phyloP scores from a whole-genome alignment of 176 grass and related monocot species.

The Juncus inflexus region DNA sequence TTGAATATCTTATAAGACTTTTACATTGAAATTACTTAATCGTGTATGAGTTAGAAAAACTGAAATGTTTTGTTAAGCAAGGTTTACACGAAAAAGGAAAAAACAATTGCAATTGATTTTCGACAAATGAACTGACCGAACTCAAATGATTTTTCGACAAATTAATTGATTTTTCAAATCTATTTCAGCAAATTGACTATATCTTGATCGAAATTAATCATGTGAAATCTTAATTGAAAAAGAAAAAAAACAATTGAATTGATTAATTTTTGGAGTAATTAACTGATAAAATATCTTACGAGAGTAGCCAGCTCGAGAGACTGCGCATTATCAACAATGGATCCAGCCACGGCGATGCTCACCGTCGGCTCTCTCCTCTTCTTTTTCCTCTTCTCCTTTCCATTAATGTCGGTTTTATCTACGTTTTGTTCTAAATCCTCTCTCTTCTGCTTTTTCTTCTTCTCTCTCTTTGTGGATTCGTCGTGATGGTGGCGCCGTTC shows the following conservation, averaged over 20 bases:
- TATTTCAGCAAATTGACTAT: too few relatives aligned
- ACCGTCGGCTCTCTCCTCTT: conserved; percentile 32
- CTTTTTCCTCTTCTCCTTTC: conserved; percentile 32
- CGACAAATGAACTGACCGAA: too few relatives aligned
- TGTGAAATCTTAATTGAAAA: not conserved
- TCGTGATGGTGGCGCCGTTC: not conserved
- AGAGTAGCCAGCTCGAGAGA: conserved; percentile 88
- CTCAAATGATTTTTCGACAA: too few relatives aligned
- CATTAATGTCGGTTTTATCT: conserved; percentile 12
- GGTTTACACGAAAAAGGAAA: too few relatives aligned
- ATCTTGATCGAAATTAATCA: not conserved
- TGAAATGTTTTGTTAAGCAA: too few relatives aligned
- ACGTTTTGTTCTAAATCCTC: conserved; percentile 14
- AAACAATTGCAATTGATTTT: too few relatives aligned
- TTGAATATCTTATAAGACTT: too few relatives aligned
- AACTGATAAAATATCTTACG: conserved; percentile 35
- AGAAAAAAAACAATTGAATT: too few relatives aligned
- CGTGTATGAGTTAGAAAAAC: too few relatives aligned
- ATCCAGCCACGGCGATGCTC: conserved; percentile 78
- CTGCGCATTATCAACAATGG: conserved; percentile 89
- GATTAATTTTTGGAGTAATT: too few relatives aligned
- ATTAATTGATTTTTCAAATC: too few relatives aligned
- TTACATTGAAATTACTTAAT: too few relatives aligned
- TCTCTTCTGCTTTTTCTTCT: conserved; percentile 31
- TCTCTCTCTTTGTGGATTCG: conserved; percentile 32